Evolutionary conservation across 345 rosid species (phyloP), one percentile per base, ranked within the genome.

Genomic region (Physaria fendleri): DNA sequence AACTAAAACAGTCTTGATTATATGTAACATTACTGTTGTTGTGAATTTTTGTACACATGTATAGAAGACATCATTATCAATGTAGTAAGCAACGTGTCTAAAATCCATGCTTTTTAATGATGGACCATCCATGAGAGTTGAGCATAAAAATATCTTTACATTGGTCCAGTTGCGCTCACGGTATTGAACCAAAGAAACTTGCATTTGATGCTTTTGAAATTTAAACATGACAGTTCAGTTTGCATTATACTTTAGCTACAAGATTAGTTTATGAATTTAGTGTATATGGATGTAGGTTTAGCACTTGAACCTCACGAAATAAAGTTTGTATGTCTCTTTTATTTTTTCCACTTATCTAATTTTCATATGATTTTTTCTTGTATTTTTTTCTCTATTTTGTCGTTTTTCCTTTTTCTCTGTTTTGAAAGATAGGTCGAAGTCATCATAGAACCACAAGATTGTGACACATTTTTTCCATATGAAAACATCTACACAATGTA

Each of bases 1-100:
- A 22, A 48, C 29, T 39, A 27, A 41, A 58, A 49, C 65, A 58
- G 18, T 40, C 50, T 42, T 21, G 33, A 39, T 39, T 34, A 33
- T 34, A 5, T 9, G 35, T 14, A 45, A 23, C 16, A n/a, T 23
- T 23, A 42, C 13, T 4, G 2, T 15, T 34, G 17, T 28, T 45
- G 24, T 23, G 23, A 15, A 33, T 16, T 32, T 41, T 44, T 21
- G 13, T 30, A 3, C 32, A 23, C 29, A 50, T 18, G 2, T n/a
- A 12, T n/a, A 7, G 11, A 25, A 25, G 7, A 25, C 34, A 25
- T 47, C 1, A n/a, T 25, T 46, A 24, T 13, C 13, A 23, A 25
- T 25, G 12, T n/a, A n/a, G n/a, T n/a, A n/a, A n/a, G 24, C 27
- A 5, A 43, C 20, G 12, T 43, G 35, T 48, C 22, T 48, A 29